A percentile compares a stretch with the other conserved stretches of the same genome.
phyloP scores from a whole-genome alignment of 2,329 filamentous ascomycete genomes.

The Claviceps quebecensis region DNA sequence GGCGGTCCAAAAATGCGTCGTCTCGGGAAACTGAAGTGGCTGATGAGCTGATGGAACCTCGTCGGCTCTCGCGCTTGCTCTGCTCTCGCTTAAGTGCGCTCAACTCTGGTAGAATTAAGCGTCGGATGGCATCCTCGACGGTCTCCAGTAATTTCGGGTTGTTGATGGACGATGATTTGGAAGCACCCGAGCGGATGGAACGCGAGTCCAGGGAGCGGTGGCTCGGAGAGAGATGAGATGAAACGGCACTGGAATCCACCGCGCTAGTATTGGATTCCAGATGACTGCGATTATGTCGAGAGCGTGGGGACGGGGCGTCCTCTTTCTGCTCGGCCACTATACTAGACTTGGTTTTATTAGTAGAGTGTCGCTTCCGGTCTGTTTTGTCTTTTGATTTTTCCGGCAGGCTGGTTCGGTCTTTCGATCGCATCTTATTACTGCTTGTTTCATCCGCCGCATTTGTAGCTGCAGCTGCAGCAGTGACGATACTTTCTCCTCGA shows the following conservation, averaged over 20 bases:
- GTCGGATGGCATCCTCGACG: conserved; percentile 83
- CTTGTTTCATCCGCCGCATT: conserved; percentile 23
- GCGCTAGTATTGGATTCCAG: conserved; percentile 39
- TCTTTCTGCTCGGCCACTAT: conserved; percentile 31
- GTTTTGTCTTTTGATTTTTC: conserved; percentile 32
- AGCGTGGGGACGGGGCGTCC: conserved; percentile 34
- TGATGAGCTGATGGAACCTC: conserved; percentile 48
- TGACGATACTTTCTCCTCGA: conserved; percentile 23
- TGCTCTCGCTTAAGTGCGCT: conserved; percentile 85
- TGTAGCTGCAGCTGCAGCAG: conserved; percentile 20
- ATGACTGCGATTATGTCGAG: conserved; percentile 36
- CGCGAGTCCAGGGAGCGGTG: conserved; percentile 42
- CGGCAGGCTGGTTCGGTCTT: conserved; percentile 26
- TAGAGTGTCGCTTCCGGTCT: conserved; percentile 30
- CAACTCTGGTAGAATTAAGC: conserved; percentile 80
- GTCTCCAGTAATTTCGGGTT: conserved; percentile 84
- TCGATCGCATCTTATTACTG: conserved; percentile 31
- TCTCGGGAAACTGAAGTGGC: conserved; percentile 40
- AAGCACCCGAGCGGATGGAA: conserved; percentile 35
- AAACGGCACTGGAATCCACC: conserved; percentile 39
- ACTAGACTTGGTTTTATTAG: conserved; percentile 32
- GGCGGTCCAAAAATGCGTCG: conserved; percentile 43
- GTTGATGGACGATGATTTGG: conserved; percentile 70
- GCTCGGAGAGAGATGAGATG: conserved; percentile 37
- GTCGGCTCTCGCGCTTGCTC: conserved; percentile 58